phyloP scores from a whole-genome alignment of 345 rosid species.

The Microthlaspi erraticum region DNA sequence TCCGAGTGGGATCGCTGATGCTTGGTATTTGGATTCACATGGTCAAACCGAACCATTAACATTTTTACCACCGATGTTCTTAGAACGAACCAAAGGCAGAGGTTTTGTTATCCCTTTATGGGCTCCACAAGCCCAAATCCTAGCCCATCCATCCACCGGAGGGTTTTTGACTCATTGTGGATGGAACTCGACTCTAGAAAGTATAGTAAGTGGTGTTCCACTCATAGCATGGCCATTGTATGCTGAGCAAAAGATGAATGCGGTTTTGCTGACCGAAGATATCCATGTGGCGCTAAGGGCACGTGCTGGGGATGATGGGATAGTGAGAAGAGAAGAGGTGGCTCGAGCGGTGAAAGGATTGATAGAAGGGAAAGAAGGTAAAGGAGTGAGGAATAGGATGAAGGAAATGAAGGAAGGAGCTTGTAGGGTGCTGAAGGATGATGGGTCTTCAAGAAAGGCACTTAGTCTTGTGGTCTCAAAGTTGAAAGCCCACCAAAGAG shows the following conservation, averaged over 20 bases:
- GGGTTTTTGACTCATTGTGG: too few species aligned
- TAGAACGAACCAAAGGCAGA: conserved; percentile 60
- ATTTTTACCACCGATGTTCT: conserved; percentile 72
- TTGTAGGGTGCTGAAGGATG: conserved; percentile 45
- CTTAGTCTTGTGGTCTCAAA: conserved; percentile 52
- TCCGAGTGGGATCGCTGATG: too few species aligned
- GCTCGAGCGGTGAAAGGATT: conserved; percentile 46
- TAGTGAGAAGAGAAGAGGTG: conserved; percentile 59
- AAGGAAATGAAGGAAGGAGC: conserved; percentile 64
- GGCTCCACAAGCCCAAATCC: conserved; percentile 88
- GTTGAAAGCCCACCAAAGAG: conserved; percentile 51
- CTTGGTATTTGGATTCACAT: conserved; percentile 54
- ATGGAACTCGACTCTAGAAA: too few species aligned
- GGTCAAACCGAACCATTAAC: conserved; percentile 54
- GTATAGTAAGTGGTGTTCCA: too few species aligned
- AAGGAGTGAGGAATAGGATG: conserved; percentile 48
- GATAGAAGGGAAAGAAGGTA: not conserved
- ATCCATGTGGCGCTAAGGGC: not conserved
- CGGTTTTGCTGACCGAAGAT: conserved; percentile 49
- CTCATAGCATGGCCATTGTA: too few species aligned
- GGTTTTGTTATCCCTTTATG: conserved; percentile 73
- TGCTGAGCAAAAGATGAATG: conserved; percentile 94
- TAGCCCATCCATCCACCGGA: too few species aligned
- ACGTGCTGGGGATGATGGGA: conserved; percentile 29
- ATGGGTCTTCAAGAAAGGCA: conserved; percentile 61